Evolutionary conservation across 2,329 filamentous ascomycete species (phyloP), one percentile per base, ranked within the genome.

Genomic region (Trichoderma atrobrunneum): DNA sequence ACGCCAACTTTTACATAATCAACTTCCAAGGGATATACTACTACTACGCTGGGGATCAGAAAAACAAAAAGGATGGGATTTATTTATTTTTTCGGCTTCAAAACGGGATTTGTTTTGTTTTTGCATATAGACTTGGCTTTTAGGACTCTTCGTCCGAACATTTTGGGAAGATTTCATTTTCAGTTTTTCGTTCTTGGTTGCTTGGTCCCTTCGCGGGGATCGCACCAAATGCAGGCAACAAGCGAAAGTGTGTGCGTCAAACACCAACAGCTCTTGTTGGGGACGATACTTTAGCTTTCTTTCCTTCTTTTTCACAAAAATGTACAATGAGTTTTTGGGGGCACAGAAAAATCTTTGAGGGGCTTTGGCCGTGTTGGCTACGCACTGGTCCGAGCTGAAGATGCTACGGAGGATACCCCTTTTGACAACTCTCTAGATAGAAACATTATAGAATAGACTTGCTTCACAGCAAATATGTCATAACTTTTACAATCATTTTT

Each of bases 351-450:
- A 67, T 72, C 69, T 73, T 74, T 56, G 60, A 59, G 73, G 73
- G 74, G 77, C 73, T 74, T 72, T 72, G 74, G 72, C 73, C 73
- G 60, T 74, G 72, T 62, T 73, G 59, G 68, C 73, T 28, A 61
- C 60, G 75, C 75, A 77, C 36, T 78, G 77, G 79, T 77, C 78
- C 77, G 78, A 77, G 77, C 78, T 79, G 76, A 77, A 76, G 75
- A 78, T 71, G 73, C 76, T 74, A 76, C 76, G 78, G 74, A 80
- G 76, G 79, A 80, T 67, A 67, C 64, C 64, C 64, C 64, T 57
- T 57, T 48, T 67, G 14, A 59, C 51, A 67, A 72, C 54, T 72
- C 43, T 3, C 48, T 63, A 72, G 59, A 62, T 73, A 71, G 72
- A 73, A 26, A 39, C 62, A 73, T 62, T 61, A 71, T 56, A 73